phyloP scores from a whole-genome alignment of 2,329 filamentous ascomycete species.

The Diaporthe ilicicola region DNA sequence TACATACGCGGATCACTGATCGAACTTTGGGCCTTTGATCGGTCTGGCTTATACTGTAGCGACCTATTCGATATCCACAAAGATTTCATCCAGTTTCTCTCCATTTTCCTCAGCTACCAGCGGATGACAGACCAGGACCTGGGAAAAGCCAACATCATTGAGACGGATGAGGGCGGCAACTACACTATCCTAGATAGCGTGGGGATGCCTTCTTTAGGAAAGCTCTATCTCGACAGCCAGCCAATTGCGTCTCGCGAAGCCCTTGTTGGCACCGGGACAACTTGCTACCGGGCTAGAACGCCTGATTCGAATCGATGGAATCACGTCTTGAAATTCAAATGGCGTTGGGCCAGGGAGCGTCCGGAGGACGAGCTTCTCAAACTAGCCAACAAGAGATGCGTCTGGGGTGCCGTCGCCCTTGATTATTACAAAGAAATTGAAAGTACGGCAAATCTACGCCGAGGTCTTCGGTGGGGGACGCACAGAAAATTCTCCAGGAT shows the following conservation, averaged over 20 bases:
- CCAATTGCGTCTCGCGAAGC: not conserved
- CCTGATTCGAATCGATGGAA: not conserved
- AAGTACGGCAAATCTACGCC: not conserved
- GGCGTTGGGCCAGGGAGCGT: conserved; percentile 42
- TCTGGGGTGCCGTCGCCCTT: conserved; percentile 37
- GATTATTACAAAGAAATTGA: not conserved
- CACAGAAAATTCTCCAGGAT: not conserved
- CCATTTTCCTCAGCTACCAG: not conserved
- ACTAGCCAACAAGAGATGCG: conserved; percentile 40
- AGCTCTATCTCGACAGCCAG: not conserved
- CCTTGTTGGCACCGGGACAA: not conserved
- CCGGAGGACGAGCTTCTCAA: conserved; percentile 45
- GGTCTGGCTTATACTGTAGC: conserved; percentile 46
- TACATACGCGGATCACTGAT: conserved; percentile 43
- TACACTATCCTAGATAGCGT: not conserved
- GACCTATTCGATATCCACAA: conserved; percentile 41
- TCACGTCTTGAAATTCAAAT: conserved; percentile 45
- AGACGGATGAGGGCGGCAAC: not conserved
- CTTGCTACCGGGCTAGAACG: not conserved
- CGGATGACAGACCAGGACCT: not conserved
- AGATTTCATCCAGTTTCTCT: not conserved
- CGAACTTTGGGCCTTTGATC: conserved; percentile 48
- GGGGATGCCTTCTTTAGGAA: not conserved
- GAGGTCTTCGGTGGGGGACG: not conserved
- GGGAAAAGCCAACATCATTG: not conserved